Evolutionary conservation across 768 basidiomycete species (phyloP).

Genomic region (Boletus reticulatus): DNA sequence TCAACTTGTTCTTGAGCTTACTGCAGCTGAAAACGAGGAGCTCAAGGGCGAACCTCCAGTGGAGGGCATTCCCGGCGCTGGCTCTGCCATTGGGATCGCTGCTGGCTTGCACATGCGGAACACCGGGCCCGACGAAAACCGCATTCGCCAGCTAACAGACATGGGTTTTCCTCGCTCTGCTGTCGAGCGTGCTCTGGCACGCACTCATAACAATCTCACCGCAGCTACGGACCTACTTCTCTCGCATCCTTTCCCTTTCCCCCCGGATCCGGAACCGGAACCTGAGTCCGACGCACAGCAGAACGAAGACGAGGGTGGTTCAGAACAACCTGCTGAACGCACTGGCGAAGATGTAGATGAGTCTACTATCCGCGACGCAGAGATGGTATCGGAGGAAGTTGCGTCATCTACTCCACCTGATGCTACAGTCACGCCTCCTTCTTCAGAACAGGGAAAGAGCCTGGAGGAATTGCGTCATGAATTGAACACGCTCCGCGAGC

Average conservation of each 20-base stretch:
- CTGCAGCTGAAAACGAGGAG: constrained; percentile 81
- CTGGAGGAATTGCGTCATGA: constrained; percentile 64
- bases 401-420: constrained; percentile 17
- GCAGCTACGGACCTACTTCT: constrained; percentile 88
- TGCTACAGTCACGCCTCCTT: constrained; percentile 3
- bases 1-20: constrained; percentile 74
- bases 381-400: constrained; percentile 25
- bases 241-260: constrained; percentile 74
- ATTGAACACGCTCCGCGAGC: constrained; percentile 63
- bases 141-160: constrained; percentile 81
- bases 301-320: constrained; percentile 9
- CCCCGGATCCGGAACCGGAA: constrained; percentile 61
- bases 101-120: constrained; percentile 33
- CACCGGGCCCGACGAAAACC: constrained; percentile 67
- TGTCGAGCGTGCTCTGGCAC: constrained; percentile 77
- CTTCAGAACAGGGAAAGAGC: constrained; percentile 37
- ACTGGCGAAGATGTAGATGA: constrained; percentile 26
- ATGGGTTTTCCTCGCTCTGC: constrained; percentile 97
- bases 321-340: constrained; percentile 30
- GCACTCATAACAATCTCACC: constrained; percentile 84
- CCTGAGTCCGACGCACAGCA: constrained; percentile 24
- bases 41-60: constrained; percentile 43
- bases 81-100: constrained; percentile 31
- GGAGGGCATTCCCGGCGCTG: constrained; percentile 33
- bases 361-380: constrained; percentile 25